Evolutionary conservation across 1,139 yeast genomes (phyloP), one percentile per base, ranked within the genome.

Genomic region (Groenewaldozyma auringiensis): DNA sequence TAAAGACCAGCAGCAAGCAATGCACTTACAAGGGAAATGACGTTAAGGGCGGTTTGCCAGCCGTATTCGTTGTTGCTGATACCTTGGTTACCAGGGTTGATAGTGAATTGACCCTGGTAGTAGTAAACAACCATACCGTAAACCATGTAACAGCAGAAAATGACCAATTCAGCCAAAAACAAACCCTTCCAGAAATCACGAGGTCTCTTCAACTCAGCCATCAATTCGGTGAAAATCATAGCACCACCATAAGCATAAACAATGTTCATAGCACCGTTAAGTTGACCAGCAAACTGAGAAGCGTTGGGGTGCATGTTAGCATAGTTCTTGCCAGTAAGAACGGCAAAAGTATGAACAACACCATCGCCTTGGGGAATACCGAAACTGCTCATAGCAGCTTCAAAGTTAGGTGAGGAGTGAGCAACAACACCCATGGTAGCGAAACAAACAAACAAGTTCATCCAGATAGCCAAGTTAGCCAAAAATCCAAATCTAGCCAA

Each of bases 161-260:
- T 71, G 47, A 71, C 61, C n/a, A 55, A 20, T 53, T 72, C 72
- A n/a, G 74, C 74, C 35, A 61, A 50, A 13, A 65, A 56, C 68
- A 72, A 67, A 38, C 74, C 75, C 56, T 70, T 68, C 68, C 71
- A 64, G 61, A 71, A 71, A 53, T 71, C 75, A 63, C 57, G 59
- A 20, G 75, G 75, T 40, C 70, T 61, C 47, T 63, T 63, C 71
- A 71, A 66, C 56, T 71, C 75, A 4, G 74, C 67, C 69, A 71
- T 66, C 50, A 70, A 65, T 52, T 71, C 74, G 33, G 66, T 61
- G 56, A 70, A 71, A 48, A 71, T 66, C 52, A 70, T 64, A 20
- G 75, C 73, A 56, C 75, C 75, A 47, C 75, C 75, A 60, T 69
- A 71, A 3, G 75, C 68, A 50, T 67, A 71, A 31, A 71, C 74